Percentiles rank a stretch among this genome's conserved stretches.
phyloP scores from a whole-genome alignment of 345 rosid genomes.

The Arabidopsis arenosa region DNA sequence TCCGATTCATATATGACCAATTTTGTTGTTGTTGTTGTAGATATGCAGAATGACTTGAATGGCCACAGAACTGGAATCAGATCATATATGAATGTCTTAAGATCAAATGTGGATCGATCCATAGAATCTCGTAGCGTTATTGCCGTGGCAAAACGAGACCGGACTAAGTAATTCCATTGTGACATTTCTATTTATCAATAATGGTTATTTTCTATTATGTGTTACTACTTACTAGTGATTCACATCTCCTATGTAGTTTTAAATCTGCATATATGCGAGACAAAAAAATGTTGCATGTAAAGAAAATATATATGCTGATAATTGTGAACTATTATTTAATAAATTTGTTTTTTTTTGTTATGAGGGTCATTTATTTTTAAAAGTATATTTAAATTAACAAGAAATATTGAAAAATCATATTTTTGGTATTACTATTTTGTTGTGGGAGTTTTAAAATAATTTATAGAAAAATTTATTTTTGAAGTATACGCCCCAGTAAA shows the following conservation, averaged over 20 bases:
- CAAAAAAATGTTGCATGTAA: not conserved
- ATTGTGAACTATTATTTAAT: not conserved
- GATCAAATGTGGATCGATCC: slow-evolving; percentile 5
- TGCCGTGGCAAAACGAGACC: not conserved
- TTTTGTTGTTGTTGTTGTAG: not conserved
- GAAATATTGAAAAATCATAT: not conserved
- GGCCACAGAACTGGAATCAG: slow-evolving; percentile 1
- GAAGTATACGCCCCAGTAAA: slow-evolving; percentile 6
- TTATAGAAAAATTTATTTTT: not conserved
- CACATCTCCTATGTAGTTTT: not conserved
- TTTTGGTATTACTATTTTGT: not conserved
- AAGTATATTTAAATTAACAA: not conserved
- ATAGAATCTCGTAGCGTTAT: not conserved
- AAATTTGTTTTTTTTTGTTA: not conserved
- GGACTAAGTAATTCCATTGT: slow-evolving; percentile 15
- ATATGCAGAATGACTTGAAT: not conserved
- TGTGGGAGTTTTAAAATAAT: not conserved
- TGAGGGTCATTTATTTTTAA: not conserved
- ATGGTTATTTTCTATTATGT: not conserved
- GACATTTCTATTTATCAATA: slow-evolving; percentile 28
- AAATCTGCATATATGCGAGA: not conserved
- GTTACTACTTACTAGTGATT: not conserved
- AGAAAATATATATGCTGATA: not conserved
- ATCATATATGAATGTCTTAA: not conserved
- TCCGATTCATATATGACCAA: not conserved